Evolutionary conservation across 1,284 basidiomycete genomes (phyloP).

Genomic region (Hypsizygus ulmarius): DNA sequence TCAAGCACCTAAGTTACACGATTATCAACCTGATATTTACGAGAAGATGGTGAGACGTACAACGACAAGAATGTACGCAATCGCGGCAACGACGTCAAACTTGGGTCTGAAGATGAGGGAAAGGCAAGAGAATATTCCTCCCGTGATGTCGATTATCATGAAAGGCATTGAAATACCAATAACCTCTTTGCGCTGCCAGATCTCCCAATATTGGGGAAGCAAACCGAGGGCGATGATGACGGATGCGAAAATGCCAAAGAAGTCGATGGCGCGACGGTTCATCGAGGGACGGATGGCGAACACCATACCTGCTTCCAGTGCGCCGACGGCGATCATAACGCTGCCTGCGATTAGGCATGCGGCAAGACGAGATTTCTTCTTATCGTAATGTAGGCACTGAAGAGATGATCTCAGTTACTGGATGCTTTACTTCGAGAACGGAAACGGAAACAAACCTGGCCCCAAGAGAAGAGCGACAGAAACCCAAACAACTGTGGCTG

Average conservation of each 20-base stretch:
- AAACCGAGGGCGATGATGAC: slow-evolving; percentile 62
- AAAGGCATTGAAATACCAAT: slow-evolving; percentile 72
- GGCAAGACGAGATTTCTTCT: slow-evolving; percentile 32
- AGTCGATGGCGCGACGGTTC: slow-evolving; percentile 46
- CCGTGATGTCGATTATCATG: slow-evolving; percentile 69
- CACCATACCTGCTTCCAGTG: slow-evolving; percentile 60
- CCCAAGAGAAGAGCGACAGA: slow-evolving; percentile 64
- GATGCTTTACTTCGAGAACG: neutral
- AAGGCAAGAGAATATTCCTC: slow-evolving; percentile 70
- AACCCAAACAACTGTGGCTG: slow-evolving; percentile 76
- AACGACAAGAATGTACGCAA: slow-evolving; percentile 61
- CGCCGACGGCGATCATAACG: slow-evolving; percentile 46
- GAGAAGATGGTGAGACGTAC: slow-evolving; percentile 32
- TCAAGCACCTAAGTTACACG: slow-evolving; percentile 51
- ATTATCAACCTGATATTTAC: neutral
- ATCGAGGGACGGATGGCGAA: slow-evolving; percentile 46
- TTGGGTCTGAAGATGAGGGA: slow-evolving; percentile 67
- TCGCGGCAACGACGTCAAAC: slow-evolving; percentile 66
- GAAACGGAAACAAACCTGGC: slow-evolving; percentile 44
- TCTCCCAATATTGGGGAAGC: slow-evolving; percentile 67
- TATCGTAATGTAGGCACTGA: slow-evolving; percentile 64
- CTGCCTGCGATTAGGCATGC: slow-evolving; percentile 32
- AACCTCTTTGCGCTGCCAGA: slow-evolving; percentile 68
- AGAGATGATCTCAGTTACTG: slow-evolving; percentile 3
- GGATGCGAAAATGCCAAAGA: slow-evolving; percentile 67